Evolutionary conservation across 2,329 filamentous ascomycete genomes (phyloP).

Genomic region (Lachnellula cervina): DNA sequence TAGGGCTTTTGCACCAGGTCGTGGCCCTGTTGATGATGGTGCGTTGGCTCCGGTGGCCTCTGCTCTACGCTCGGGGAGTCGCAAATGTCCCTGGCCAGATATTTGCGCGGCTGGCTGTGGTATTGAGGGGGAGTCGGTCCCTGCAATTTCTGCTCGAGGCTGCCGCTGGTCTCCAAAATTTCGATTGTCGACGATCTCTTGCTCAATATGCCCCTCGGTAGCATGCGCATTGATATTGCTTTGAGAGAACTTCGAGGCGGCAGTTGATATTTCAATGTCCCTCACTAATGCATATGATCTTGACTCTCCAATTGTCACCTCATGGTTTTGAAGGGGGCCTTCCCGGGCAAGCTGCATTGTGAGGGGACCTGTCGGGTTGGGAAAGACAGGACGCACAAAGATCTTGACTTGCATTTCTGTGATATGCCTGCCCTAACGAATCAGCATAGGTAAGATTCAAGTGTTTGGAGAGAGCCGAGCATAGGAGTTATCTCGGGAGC

Average conservation of each 20-base stretch:
- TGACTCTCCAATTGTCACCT: constrained; percentile 1
- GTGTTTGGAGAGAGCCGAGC: too few relatives aligned
- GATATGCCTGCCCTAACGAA: constrained; percentile 2
- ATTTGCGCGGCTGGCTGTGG: not conserved
- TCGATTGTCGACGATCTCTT: not conserved
- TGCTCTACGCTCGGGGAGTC: not conserved
- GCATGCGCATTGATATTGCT: not conserved
- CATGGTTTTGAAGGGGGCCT: not conserved
- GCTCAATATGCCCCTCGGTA: not conserved
- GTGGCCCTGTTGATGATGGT: too few relatives aligned
- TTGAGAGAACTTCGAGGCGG: not conserved
- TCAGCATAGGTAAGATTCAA: too few relatives aligned
- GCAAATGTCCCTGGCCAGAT: not conserved
- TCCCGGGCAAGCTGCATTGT: constrained; percentile 8
- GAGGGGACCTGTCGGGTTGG: constrained; percentile 6
- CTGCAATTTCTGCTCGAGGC: constrained; percentile 3
- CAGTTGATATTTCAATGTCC: constrained; percentile 4
- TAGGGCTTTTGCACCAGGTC: too few relatives aligned
- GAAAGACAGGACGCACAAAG: constrained; percentile 6
- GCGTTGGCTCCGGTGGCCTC: too few relatives aligned
- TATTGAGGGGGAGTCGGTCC: not conserved
- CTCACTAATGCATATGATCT: constrained; percentile 4
- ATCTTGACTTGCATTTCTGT: constrained; percentile 16
- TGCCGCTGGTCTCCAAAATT: constrained; percentile 1
- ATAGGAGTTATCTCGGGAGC: too few relatives aligned